These are phyloP conservation scores for Volvox reticuliferus DNA, from an alignment of 139 green algal species.

Conservation along the genomic window DNA sequence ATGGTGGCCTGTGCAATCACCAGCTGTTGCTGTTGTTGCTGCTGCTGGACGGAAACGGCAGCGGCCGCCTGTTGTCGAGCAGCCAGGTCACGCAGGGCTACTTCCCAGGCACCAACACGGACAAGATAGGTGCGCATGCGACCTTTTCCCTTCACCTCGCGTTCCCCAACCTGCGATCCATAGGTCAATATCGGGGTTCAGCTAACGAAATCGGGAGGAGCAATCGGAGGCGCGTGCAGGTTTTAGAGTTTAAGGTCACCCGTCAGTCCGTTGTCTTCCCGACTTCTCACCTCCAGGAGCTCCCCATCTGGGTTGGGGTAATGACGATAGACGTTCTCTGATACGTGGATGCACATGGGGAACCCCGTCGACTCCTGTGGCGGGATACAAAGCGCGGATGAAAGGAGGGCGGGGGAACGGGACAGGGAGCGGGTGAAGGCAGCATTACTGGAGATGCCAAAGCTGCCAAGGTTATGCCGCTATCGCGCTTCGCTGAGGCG, in stretches of 20 bases:
- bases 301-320: conserved; percentile 4
- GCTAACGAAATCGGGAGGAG: too few species aligned
- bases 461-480: too few species aligned
- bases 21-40: conserved; percentile 4
- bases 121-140: conserved; percentile 60
- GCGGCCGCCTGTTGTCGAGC: not conserved
- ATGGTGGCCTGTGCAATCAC: not conserved
- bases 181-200: too few species aligned
- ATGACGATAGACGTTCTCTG: conserved; percentile 37
- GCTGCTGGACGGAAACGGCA: not conserved
- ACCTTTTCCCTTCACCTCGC: conserved; percentile 68
- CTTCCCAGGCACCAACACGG: conserved; percentile 47
- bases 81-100: not conserved
- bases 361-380: conserved; percentile 58
- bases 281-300: conserved; percentile 25
- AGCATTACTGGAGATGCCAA: too few species aligned
- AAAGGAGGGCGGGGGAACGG: not conserved
- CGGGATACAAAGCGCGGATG: not conserved
- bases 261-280: not conserved
- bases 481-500: too few species aligned
- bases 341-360: conserved; percentile 65
- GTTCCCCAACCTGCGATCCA: conserved; percentile 47
- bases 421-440: not conserved
- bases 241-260: too few species aligned
- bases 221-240: too few species aligned